These are phyloP conservation scores for Myriosclerotinia scirpicola DNA, from an alignment of 2,329 filamentous ascomycete genomes.

Conservation along the genomic window DNA sequence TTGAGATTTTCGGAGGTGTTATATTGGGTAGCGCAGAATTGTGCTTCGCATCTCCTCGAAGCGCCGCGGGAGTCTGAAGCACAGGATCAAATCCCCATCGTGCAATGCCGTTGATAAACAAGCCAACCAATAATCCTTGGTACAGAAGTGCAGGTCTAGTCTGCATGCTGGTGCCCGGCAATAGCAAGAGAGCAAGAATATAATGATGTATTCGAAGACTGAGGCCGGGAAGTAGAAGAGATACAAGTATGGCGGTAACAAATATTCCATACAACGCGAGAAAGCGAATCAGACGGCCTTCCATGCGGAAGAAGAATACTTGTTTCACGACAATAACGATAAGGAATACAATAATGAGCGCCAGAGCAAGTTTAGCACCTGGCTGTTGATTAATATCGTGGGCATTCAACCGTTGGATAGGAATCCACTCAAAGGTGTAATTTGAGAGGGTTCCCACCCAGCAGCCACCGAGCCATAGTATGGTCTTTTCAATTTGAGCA, in stretches of 20 bases:
- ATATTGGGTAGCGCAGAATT: constrained; percentile 61
- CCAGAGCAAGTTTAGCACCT: constrained; percentile 79
- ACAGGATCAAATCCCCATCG: constrained; percentile 92
- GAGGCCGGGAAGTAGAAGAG: constrained; percentile 71
- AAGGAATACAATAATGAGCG: constrained; percentile 72
- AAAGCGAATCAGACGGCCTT: constrained; percentile 76
- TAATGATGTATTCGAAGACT: constrained; percentile 93
- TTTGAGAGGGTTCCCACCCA: constrained; percentile 94
- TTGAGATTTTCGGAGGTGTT: constrained; percentile 48
- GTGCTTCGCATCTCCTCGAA: constrained; percentile 67
- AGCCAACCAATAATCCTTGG: constrained; percentile 83
- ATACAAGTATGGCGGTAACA: constrained; percentile 63
- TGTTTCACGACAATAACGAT: constrained; percentile 69
- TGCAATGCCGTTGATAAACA: constrained; percentile 92
- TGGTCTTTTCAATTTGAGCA: constrained; percentile 84
- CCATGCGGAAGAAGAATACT: constrained; percentile 81
- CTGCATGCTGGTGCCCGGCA: constrained; percentile 86
- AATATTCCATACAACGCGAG: constrained; percentile 76
- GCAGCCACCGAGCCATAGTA: constrained; percentile 85
- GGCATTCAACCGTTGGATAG: constrained; percentile 85
- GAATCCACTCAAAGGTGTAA: constrained; percentile 92
- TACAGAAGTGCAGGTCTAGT: constrained; percentile 82
- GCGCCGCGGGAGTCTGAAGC: constrained; percentile 73
- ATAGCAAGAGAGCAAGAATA: constrained; percentile 79
- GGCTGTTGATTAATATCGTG: constrained; percentile 89